Evolutionary conservation across 176 grass and related monocot species (phyloP), one percentile per base, ranked within the genome.

Genomic region (Phoenix dactylifera): DNA sequence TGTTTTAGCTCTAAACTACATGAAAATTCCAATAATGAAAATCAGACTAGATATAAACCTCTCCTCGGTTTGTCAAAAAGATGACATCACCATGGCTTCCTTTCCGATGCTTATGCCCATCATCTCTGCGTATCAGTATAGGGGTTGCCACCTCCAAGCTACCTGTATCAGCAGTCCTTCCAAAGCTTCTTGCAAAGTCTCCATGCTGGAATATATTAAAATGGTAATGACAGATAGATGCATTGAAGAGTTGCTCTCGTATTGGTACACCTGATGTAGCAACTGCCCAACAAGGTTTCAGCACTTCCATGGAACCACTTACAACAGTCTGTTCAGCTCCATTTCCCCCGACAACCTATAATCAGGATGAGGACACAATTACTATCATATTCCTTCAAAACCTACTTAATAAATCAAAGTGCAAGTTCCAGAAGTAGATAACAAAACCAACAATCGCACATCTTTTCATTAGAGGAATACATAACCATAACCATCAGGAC

Each of bases 201-300:
- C 87, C 84, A 71, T 92, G 83, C 62, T 83, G 87, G 64, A 97
- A 91, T 55, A 97, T 48, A 66, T 80, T 80, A 44, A 92, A 79
- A 73, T 90, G 76, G 67, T 73, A 82, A 74, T 97, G 81, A 67
- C 93, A 97, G 58, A 97, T 85, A 60, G 87, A 97, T 71, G 88
- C 93, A 67, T 97, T 97, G 65, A 97, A 92, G 49, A 97, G 75
- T 66, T 92, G 81, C 59, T 97, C 87, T 62, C 87, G 69, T 26
- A 92, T 78, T 26, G 93, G 93, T 53, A 97, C 93, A 57, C 93
- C 93, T 16, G 93, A 97, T 57, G 93, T 91, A 24, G 87, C 93
- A 57, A 97, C 87, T 75, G 93, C 93, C 93, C 92, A 97, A 79
- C 92, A 97, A 1, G 92, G 92, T 70, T 82, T 88, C 48, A 97